Percentiles rank a stretch among this genome's conserved stretches.
These are phyloP conservation scores for Phytophthora pisi DNA, from an alignment of 352 stramenopile species.

Conservation along the genomic window DNA sequence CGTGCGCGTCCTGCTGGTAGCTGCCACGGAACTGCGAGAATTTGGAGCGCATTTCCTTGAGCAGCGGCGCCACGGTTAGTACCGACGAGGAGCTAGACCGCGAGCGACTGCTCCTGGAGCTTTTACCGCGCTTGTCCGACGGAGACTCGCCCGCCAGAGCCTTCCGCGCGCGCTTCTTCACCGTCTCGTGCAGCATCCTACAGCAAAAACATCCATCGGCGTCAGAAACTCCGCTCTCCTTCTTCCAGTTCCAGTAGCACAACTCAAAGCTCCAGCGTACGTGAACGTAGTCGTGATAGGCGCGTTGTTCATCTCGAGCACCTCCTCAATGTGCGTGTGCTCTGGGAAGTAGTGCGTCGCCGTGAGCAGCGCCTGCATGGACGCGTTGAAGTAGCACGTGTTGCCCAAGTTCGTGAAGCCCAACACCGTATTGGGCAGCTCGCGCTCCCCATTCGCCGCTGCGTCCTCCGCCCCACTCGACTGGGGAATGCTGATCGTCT, in stretches of 20 bases:
- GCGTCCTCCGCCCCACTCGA: background rate
- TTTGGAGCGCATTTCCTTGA: conserved; percentile 75
- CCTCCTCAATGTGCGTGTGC: conserved; percentile 50
- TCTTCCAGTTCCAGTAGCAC: background rate
- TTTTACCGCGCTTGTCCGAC: conserved; percentile 23
- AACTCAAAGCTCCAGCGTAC: conserved; percentile 33
- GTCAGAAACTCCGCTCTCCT: background rate
- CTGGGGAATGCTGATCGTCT: conserved; percentile 21
- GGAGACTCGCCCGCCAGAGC: conserved; percentile 24
- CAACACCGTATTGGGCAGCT: conserved; percentile 48
- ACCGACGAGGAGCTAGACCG: conserved; percentile 46
- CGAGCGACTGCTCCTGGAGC: conserved; percentile 24
- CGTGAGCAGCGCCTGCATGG: conserved; percentile 91
- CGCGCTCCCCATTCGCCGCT: background rate
- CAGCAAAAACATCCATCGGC: background rate
- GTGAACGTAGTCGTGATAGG: conserved; percentile 90
- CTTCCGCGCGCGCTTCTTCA: conserved; percentile 57
- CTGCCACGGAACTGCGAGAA: conserved; percentile 94
- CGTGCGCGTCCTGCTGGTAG: conserved; percentile 97
- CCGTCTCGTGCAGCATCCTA: conserved; percentile 64
- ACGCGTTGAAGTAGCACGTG: conserved; percentile 94
- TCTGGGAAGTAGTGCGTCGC: conserved; percentile 80
- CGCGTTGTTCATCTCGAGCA: conserved; percentile 64
- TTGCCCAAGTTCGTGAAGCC: conserved; percentile 93
- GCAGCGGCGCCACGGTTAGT: conserved; percentile 60